Conservation (phyloP, 768 basidiomycete species). For the Leccinum sublutescens region DNA sequence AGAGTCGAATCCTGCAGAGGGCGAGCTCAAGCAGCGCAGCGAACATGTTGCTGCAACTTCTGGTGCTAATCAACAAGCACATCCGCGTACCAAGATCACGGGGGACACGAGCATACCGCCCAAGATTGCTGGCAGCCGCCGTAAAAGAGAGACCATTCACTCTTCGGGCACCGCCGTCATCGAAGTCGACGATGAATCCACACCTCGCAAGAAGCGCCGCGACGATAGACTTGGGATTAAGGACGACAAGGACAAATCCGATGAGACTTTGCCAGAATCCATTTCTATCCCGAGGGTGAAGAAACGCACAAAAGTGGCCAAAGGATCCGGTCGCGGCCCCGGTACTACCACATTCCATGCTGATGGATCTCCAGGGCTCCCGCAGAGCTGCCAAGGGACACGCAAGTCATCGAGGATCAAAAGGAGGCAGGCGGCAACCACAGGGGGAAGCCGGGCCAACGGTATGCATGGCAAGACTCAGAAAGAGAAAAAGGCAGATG, state of each 20-base stretch:
- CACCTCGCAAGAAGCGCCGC: slow-evolving; percentile 22
- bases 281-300: slow-evolving; percentile 20
- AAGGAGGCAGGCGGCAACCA: slow-evolving; percentile 7
- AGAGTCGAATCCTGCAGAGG: background rate
- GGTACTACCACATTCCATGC: slow-evolving; percentile 24
- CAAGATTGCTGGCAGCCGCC: slow-evolving; percentile 25
- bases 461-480: slow-evolving; percentile 29
- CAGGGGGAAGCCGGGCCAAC: slow-evolving; percentile 12
- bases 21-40: background rate
- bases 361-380: slow-evolving; percentile 32
- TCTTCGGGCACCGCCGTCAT: slow-evolving; percentile 1
- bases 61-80: background rate
- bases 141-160: slow-evolving; percentile 24
- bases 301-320: slow-evolving; percentile 35
- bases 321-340: slow-evolving; percentile 31
- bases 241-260: slow-evolving; percentile 1
- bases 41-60: background rate
- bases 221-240: background rate
- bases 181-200: slow-evolving; percentile 16
- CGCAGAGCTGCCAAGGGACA: slow-evolving; percentile 4
- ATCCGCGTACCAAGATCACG: background rate
- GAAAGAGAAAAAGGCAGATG: slow-evolving; percentile 5
- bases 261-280: background rate
- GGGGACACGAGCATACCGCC: slow-evolving; percentile 2
- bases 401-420: slow-evolving; percentile 21